Evolutionary conservation across 108 stramenopile genomes (phyloP), one percentile per base, ranked within the genome.

Genomic region (Pseudonitzschia pungens): DNA sequence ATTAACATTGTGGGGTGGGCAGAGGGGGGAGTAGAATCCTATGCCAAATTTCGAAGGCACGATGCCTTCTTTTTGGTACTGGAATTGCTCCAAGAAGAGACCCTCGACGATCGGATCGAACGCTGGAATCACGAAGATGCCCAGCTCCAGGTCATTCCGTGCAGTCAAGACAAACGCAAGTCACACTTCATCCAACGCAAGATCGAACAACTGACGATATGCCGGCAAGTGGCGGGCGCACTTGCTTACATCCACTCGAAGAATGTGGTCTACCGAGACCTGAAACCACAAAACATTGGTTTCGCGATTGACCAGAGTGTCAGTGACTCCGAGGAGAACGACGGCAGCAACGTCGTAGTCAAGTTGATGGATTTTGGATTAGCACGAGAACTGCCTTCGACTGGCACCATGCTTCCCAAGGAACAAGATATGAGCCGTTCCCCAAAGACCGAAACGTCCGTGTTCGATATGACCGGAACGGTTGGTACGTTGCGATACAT

Each of bases 341-440:
- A 55, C 22, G n/a, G 36, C 33, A 62, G n/a, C 33, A 31, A 28
- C 29, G 36, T 62, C 1, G 43, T 26, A 0, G 43, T 78, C 45
- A 84, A 84, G 60, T 80, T 95, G 15, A 89, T 92, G 57, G 94
- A 95, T 72, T 95, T 95, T 78, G 94, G 94, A 16, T 63, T 95
- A 18, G 80, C 81, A n/a, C 83, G 94, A 2, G 93, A 94, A 50
- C 72, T 93, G 10, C 87, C 88, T n/a, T 40, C 60, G n/a, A 40
- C 18, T 40, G 60, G 60, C 20, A 36, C 32, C 15, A 9, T 40
- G 27, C 57, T 58, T 18, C 29, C 57, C 57, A 48, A 48, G 10
- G 16, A 48, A 48, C 45, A 48, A 18, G 16, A 48, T 6, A 11
- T 16, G 57, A 28, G 1, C 63, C 18, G 14, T 2, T 18, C 18